These are phyloP conservation scores for Kwoniella dendrophila DNA, from an alignment of 768 basidiomycete species.

Conservation along the genomic window DNA sequence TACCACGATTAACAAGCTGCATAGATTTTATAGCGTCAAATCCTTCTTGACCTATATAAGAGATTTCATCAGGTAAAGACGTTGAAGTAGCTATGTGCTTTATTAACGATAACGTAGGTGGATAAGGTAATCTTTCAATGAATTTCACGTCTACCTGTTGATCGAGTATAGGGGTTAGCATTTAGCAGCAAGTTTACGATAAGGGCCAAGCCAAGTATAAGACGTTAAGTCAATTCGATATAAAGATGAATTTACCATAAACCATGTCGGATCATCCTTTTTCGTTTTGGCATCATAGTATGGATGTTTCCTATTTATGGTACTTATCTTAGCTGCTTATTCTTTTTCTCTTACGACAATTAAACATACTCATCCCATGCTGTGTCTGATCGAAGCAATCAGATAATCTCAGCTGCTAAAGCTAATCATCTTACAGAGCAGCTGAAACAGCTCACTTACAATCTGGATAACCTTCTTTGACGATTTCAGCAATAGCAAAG, in stretches of 20 bases:
- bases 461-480: slow-evolving; percentile 85
- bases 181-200: too few species aligned
- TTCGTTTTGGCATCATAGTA: slow-evolving; percentile 67
- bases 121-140: slow-evolving; percentile 66
- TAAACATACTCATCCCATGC: slow-evolving; percentile 79
- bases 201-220: too few species aligned
- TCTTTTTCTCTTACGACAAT: neutral
- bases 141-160: slow-evolving; percentile 60
- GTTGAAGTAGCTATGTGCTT: slow-evolving; percentile 62
- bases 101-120: slow-evolving; percentile 76
- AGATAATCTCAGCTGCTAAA: neutral
- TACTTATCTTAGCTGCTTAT: neutral
- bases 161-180: too few species aligned
- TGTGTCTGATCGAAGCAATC: slow-evolving; percentile 63
- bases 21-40: slow-evolving; percentile 65
- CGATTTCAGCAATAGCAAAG: slow-evolving; percentile 62
- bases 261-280: slow-evolving; percentile 78
- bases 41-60: slow-evolving; percentile 69
- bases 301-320: slow-evolving; percentile 64
- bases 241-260: slow-evolving; percentile 81
- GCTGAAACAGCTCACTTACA: slow-evolving; percentile 60
- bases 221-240: too few species aligned
- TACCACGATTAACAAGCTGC: slow-evolving; percentile 75
- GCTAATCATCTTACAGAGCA: neutral
- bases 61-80: slow-evolving; percentile 62